Conservation (phyloP, 2,329 filamentous ascomycete species). For the Boeremia lycopersici region DNA sequence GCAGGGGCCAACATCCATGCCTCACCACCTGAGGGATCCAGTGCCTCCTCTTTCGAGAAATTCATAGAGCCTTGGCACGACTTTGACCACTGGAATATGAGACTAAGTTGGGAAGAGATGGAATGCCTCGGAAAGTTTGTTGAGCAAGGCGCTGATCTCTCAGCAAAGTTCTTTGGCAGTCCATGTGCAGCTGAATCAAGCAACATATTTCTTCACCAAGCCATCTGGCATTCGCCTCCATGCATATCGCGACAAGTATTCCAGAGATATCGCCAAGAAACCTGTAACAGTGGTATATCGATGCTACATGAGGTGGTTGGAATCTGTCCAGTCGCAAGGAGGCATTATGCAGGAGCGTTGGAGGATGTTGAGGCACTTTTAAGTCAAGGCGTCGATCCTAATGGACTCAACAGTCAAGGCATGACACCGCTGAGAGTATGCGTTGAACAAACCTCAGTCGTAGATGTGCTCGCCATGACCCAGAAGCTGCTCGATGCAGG, state of each 20-base stretch:
- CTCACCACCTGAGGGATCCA: slow-evolving; percentile 17
- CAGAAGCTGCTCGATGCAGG: slow-evolving; percentile 35
- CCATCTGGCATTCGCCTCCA: slow-evolving; percentile 42
- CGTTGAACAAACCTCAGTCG: slow-evolving; percentile 34
- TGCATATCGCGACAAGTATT: slow-evolving; percentile 30
- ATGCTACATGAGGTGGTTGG: slow-evolving; percentile 41
- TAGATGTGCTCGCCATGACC: slow-evolving; percentile 35
- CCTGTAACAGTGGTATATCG: slow-evolving; percentile 22
- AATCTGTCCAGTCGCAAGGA: slow-evolving; percentile 36
- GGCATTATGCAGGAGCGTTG: slow-evolving; percentile 39
- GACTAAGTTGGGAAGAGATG: slow-evolving; percentile 27
- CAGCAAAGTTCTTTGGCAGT: slow-evolving; percentile 27
- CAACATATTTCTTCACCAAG: slow-evolving; percentile 39
- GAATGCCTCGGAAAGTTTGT: slow-evolving; percentile 39
- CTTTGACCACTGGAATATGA: slow-evolving; percentile 30
- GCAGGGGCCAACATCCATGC: slow-evolving; percentile 38
- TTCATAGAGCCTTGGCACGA: slow-evolving; percentile 40
- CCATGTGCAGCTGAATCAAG: slow-evolving; percentile 27
- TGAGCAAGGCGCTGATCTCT: slow-evolving; percentile 31
- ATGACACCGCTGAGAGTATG: slow-evolving; percentile 34
- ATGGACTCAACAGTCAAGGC: slow-evolving; percentile 22
- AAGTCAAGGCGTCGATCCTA: slow-evolving; percentile 35
- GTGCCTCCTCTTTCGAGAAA: slow-evolving; percentile 28
- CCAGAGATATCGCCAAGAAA: slow-evolving; percentile 21
- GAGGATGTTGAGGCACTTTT: slow-evolving; percentile 40